Evolutionary conservation across 495 filamentous ascomycete species (phyloP), one percentile per base, ranked within the genome.

Genomic region (Thozetella sp.): DNA sequence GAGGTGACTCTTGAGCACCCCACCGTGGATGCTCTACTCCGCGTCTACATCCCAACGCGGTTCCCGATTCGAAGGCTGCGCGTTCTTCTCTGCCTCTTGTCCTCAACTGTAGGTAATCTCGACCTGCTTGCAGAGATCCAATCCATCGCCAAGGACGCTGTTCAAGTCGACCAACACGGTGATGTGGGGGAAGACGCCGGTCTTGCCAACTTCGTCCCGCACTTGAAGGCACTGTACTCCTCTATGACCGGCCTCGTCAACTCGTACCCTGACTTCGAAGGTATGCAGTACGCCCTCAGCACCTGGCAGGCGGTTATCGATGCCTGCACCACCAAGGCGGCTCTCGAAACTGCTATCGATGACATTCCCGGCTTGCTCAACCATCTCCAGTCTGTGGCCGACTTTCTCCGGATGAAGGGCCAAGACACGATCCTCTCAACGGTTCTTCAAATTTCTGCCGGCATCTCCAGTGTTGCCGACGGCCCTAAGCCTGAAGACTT

Each of bases 371-470:
- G 81, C 22, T 84, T 87, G 55, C 58, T 90, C 12, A 64, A 78
- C 34, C 87, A 92, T 56, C 77, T 96, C 12, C 82, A 86, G 58
- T 81, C 86, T 2, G 66, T 93, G n/a, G 82, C 86, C 20, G 90
- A 97, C 56, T 96, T 90, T 63, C 80, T 92, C 1, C 88, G 88
- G 30, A 88, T 93, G 66, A 89, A 90, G 57, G 93, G 92, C 2
- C 69, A 77, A 22, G 74, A 77, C 24, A 67, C 62, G 13, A 63
- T 78, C 12, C 73, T 80, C n/a, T 72, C 78, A 2, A 72, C 73
- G 0, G 75, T 76, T 1, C 70, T 83, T 3, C 80, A 83, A 62
- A 69, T 85, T 11, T 67, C 75, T 3, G 68, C 78, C 1, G 68
- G 79, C 25, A 69, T 93, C 22, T 76, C 82, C 6, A 82, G 82